These are phyloP conservation scores for Pelargonium myrrhifolium DNA, from an alignment of 441 rosid species.

Conservation along the genomic window DNA sequence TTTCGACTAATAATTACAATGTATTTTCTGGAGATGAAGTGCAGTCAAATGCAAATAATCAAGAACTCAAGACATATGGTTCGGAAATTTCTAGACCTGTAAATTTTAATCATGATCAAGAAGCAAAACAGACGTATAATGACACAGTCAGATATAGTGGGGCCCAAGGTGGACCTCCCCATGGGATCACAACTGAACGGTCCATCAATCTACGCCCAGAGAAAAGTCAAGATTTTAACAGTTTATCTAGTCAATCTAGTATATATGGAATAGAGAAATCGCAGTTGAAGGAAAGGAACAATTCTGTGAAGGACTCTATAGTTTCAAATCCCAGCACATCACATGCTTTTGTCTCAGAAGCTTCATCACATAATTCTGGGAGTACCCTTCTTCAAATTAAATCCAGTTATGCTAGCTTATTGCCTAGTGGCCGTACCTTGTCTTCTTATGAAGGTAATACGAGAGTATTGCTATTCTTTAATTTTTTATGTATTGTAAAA, in stretches of 20 bases:
- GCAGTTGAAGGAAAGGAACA: constrained; percentile 32
- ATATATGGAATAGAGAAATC: constrained; percentile 19
- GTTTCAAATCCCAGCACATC: too few species aligned
- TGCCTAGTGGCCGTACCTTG: constrained; percentile 26
- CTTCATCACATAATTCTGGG: constrained; percentile 1
- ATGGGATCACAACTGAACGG: constrained; percentile 23
- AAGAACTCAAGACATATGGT: constrained; percentile 27
- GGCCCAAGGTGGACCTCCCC: constrained; percentile 24
- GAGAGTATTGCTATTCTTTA: constrained; percentile 4
- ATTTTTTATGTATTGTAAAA: not conserved
- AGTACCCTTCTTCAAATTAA: constrained; percentile 24
- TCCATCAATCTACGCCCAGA: constrained; percentile 23
- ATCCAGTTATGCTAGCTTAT: constrained; percentile 23
- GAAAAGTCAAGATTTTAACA: constrained; percentile 26
- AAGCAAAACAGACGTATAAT: constrained; percentile 25
- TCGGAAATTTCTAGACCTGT: constrained; percentile 27
- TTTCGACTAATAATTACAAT: constrained; percentile 27
- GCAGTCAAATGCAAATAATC: constrained; percentile 22
- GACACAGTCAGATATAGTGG: constrained; percentile 25
- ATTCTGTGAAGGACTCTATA: constrained; percentile 22
- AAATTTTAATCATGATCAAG: constrained; percentile 26
- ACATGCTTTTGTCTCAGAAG: not conserved
- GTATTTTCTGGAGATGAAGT: constrained; percentile 23
- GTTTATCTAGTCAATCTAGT: constrained; percentile 26
- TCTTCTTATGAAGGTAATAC: constrained; percentile 35